Evolutionary conservation across 1,139 yeast genomes (phyloP), one percentile per base, ranked within the genome.

Genomic region (Yamadazyma diddensiae): DNA sequence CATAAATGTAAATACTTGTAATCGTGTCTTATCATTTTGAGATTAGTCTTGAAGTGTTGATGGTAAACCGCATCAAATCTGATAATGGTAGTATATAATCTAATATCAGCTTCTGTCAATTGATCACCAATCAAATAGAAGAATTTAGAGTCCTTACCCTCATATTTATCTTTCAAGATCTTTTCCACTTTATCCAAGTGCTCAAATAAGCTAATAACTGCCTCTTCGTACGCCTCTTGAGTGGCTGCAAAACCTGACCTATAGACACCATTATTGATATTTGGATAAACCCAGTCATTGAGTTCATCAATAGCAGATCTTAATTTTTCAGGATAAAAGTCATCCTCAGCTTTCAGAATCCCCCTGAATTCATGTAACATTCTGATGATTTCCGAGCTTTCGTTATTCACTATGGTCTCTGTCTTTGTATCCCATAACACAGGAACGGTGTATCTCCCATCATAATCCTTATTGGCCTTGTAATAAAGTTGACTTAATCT

Each of bases 41-140:
- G 60, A 57, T 92, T 92, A 61, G 96, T 86, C 65, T 92, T 92
- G 75, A 92, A 92, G 57, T 88, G 97, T 59, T 88, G 95, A 35
- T 82, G 90, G 53, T 90, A 90, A 19, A 86, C 94, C 1, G 94
- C 84, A 56, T 90, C 97, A 51, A 90, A 90, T 47, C 97, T 75
- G 29, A 85, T 68, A 40, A 90, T 81, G 7, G 97, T 66, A 9
- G 62, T 79, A 62, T 62, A 92, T 38, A 92, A 73, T 46, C 97
- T 72, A 35, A 92, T 68, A 55, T 92, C 98, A 11, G 95, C 94
- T 60, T 90, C 97, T 3, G 97, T 88, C 38, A 92, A 62, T 29
- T 62, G 65, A 39, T 79, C 71, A 2, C 92, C 94, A 15, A 79
- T 54, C 31, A 87, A 58, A 52, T 70, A 85, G 57, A 56, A 58